Conservation (phyloP, 805 yeast genomes). For the Komagataella populi region DNA sequence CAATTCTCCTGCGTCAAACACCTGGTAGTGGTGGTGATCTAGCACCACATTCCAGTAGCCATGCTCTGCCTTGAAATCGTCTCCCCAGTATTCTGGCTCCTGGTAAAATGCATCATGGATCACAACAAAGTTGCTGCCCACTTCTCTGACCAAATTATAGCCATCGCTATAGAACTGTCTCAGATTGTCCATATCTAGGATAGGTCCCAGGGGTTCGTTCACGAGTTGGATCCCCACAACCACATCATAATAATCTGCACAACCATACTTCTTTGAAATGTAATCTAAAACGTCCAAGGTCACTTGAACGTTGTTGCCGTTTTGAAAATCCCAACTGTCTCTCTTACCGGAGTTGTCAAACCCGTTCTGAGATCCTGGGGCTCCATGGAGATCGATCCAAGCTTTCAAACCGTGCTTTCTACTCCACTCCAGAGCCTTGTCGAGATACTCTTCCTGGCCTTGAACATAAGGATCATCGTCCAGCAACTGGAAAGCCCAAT, state of each 20-base stretch:
- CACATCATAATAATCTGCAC: slow-evolving; percentile 33
- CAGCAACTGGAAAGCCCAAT: slow-evolving; percentile 56
- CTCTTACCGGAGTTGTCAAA: slow-evolving; percentile 71
- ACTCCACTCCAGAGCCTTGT: slow-evolving; percentile 59
- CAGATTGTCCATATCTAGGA: slow-evolving; percentile 28
- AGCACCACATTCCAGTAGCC: slow-evolving; percentile 54
- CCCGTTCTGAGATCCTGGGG: slow-evolving; percentile 79
- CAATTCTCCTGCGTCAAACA: slow-evolving; percentile 57
- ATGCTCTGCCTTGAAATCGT: slow-evolving; percentile 19
- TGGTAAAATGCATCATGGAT: slow-evolving; percentile 53
- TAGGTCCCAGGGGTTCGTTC: slow-evolving; percentile 58
- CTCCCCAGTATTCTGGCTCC: slow-evolving; percentile 40
- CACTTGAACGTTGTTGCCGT: slow-evolving; percentile 26
- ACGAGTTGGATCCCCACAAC: slow-evolving; percentile 56
- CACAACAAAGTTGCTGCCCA: slow-evolving; percentile 29
- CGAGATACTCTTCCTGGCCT: slow-evolving; percentile 53
- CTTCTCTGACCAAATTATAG: slow-evolving; percentile 26
- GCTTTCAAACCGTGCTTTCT: slow-evolving; percentile 43
- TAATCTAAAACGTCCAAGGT: slow-evolving; percentile 35
- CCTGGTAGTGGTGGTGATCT: slow-evolving; percentile 89
- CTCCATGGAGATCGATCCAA: slow-evolving; percentile 71
- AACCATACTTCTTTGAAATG: slow-evolving; percentile 41
- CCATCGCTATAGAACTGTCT: slow-evolving; percentile 25
- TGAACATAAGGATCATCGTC: slow-evolving; percentile 48
- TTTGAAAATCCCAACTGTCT: slow-evolving; percentile 30